Evolutionary conservation across 768 basidiomycete genomes (phyloP).

Genomic region (Boletus rufocinnamomeus): DNA sequence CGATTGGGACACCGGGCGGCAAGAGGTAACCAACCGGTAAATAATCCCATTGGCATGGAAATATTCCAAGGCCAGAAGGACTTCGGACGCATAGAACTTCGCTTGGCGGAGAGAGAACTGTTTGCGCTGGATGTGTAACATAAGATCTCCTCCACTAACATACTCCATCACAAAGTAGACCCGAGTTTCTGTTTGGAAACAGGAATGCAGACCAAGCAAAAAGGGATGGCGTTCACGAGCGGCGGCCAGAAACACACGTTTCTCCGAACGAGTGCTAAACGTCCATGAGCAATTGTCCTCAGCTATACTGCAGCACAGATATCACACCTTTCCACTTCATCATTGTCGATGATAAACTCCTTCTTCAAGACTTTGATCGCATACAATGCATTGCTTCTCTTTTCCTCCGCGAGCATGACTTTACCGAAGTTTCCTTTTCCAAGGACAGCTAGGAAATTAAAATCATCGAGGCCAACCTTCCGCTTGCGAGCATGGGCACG

Average conservation of each 20-base stretch:
- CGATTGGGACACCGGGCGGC: background rate
- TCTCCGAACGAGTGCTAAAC: slow-evolving; percentile 93
- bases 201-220: slow-evolving; percentile 93
- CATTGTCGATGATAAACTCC: slow-evolving; percentile 99
- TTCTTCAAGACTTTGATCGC: slow-evolving; percentile 99
- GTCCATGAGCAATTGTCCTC: slow-evolving; percentile 6
- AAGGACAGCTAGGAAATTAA: slow-evolving; percentile 97
- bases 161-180: slow-evolving; percentile 99
- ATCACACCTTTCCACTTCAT: slow-evolving; percentile 95
- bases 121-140: slow-evolving; percentile 99
- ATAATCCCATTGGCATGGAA: slow-evolving; percentile 99
- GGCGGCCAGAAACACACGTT: slow-evolving; percentile 97
- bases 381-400: slow-evolving; percentile 82
- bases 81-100: slow-evolving; percentile 98
- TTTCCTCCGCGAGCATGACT: slow-evolving; percentile 99
- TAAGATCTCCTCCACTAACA: slow-evolving; percentile 97
- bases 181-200: slow-evolving; percentile 99
- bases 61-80: slow-evolving; percentile 93
- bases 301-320: background rate
- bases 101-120: slow-evolving; percentile 99
- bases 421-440: slow-evolving; percentile 99
- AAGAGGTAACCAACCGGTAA: slow-evolving; percentile 69
- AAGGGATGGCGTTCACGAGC: slow-evolving; percentile 97
- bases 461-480: slow-evolving; percentile 96
- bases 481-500: slow-evolving; percentile 59